A percentile compares a stretch with the other conserved stretches of the same genome.
These are phyloP conservation scores for Lizonia empirigonia DNA, from an alignment of 2,329 filamentous ascomycete genomes.

Conservation along the genomic window DNA sequence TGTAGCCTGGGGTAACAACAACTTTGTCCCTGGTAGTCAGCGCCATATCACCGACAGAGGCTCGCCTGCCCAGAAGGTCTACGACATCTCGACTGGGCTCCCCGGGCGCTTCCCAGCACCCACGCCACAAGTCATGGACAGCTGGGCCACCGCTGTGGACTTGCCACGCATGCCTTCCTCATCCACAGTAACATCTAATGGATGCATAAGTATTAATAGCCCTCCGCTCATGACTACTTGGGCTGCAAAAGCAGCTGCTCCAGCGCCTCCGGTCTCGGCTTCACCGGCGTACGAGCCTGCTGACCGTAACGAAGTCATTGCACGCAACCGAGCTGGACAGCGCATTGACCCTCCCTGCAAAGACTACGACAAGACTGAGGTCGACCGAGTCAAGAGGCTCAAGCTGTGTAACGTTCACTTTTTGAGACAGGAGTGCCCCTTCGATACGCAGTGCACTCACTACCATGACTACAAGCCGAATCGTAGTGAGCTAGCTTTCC, in stretches of 20 bases:
- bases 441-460: conserved; percentile 61
- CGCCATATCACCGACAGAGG: conserved; percentile 1
- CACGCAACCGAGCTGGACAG: conserved; percentile 64
- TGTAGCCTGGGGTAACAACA: conserved; percentile 8
- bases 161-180: conserved; percentile 37
- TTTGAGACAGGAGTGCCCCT: conserved; percentile 63
- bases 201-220: conserved; percentile 13
- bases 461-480: conserved; percentile 59
- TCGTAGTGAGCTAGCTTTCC: conserved; percentile 58
- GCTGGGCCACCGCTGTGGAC: conserved; percentile 12
- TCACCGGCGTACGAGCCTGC: conserved; percentile 30
- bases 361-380: conserved; percentile 60
- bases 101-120: conserved; percentile 36
- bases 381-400: conserved; percentile 65
- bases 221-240: conserved; percentile 28
- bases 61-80: conserved; percentile 18
- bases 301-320: conserved; percentile 50
- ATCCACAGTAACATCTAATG: conserved; percentile 38
- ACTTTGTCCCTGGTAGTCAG: conserved; percentile 2
- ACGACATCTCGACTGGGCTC: conserved; percentile 30
- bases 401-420: conserved; percentile 69
- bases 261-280: conserved; percentile 39
- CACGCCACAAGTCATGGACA: conserved; percentile 22
- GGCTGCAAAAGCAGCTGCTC: conserved; percentile 43
- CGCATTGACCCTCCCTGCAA: conserved; percentile 61